Percentiles rank a stretch among this genome's conserved stretches.
phyloP scores from a whole-genome alignment of 345 rosid species.

The Salix brachista region DNA sequence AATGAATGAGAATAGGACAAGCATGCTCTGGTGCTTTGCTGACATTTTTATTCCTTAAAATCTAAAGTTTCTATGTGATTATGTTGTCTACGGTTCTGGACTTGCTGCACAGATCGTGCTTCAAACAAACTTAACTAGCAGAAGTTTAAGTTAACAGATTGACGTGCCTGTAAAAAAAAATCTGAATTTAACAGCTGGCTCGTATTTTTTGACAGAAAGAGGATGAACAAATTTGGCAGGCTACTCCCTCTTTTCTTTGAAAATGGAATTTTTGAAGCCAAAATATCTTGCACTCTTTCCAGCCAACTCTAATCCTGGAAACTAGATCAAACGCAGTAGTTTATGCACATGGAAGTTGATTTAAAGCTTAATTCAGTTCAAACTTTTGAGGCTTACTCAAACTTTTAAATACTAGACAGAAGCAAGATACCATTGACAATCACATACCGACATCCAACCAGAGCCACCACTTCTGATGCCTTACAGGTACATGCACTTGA shows the following conservation, averaged over 20 bases:
- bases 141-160: background rate
- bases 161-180: background rate
- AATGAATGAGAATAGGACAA: background rate
- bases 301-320: background rate
- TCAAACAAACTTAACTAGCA: background rate
- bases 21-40: background rate
- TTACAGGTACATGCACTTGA: background rate
- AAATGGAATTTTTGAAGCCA: background rate
- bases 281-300: background rate
- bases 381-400: background rate
- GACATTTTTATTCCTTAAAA: background rate
- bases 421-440: background rate
- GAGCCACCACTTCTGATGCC: constrained; percentile 23
- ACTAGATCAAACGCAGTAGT: constrained; percentile 1
- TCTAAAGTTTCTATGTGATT: background rate
- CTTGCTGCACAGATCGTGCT: background rate
- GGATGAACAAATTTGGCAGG: background rate
- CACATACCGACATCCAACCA: constrained; percentile 52
- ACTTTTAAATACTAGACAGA: background rate
- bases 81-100: background rate
- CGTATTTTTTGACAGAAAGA: background rate
- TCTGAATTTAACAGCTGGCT: too few relatives aligned
- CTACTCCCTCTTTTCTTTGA: background rate
- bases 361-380: background rate
- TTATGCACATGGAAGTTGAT: background rate